Evolutionary conservation across 2,329 filamentous ascomycete species (phyloP), one percentile per base, ranked within the genome.

Genomic region (Pleomassaria siparia): DNA sequence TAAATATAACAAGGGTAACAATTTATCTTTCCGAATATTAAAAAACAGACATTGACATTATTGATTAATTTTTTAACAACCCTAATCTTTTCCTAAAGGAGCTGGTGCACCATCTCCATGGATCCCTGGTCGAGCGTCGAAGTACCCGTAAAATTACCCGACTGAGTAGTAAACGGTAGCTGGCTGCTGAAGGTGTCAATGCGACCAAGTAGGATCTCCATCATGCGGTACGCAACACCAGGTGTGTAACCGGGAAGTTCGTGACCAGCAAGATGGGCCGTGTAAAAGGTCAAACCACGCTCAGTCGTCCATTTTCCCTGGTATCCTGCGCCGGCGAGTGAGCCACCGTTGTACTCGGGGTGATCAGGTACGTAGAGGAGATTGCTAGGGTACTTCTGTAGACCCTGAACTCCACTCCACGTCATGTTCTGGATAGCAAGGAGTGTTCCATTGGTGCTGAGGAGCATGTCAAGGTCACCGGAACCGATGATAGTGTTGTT

Each of bases 371-470:
- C 69, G 50, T 73, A 76, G 35, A 78, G 70, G 1, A 63, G 62
- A n/a, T 60, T 67, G 15, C 51, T 59, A 0, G 77, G 77, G 18
- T 72, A 71, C 4, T 59, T 47, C 20, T 75, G 70, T 33, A 80
- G 72, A 10, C 77, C 77, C 42, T 77, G 73, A 2, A 59, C 50
- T 12, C 77, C 77, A 56, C 77, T 73, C 76, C 77, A 80, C 2
- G 77, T 80, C 68, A 79, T 74, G 62, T 80, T 80, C 58, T 80
- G 77, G 30, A 81, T 67, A 3, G 75, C 72, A 16, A 81, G 67
- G 4, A 80, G 67, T 0, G 78, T 80, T 2, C 77, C 78, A 54
- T 80, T 79, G 22, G 76, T 76, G 40, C 69, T 64, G 39, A 81
- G 71, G 4, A 78, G 60, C 60, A 75, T 73, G 59, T 80, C 78